Evolutionary conservation across 495 filamentous ascomycete species (phyloP), one percentile per base, ranked within the genome.

Genomic region (Aspergillus conjunctus): DNA sequence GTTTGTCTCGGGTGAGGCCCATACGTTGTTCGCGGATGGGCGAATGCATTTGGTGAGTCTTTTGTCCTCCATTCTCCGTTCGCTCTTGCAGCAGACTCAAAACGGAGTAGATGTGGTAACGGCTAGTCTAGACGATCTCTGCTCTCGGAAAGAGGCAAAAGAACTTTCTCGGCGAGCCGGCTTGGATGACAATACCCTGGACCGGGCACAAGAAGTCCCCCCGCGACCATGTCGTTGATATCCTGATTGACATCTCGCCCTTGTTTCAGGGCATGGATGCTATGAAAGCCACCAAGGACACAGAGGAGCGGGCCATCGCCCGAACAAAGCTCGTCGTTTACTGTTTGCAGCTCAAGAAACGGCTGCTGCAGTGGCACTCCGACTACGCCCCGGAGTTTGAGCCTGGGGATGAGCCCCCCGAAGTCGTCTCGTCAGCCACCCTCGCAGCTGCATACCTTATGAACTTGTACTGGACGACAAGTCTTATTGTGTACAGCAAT

Each of bases 101-200:
- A 21, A 20, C 10, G n/a, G n/a, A 7, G 17, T n/a, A 17, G 4
- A 8, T 7, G 3, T 7, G 0, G n/a, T 18, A 26, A 21, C 17
- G 9, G 10, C 41, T 21, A 3, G 26, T 51, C 3, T 18, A 59
- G 57, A 37, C 50, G 20, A 41, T 59, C 37, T 51, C 48, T 17
- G 20, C 2, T 9, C 50, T 59, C 39, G n/a, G 39, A 9, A 50
- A 1, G 20, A 53, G 57, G 30, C 53, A 59, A 33, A 53, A 39
- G 20, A 18, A 14, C 22, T 59, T 59, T 18, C 48, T 59, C 21
- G 37, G 26, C 11, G 50, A 54, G 10, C 20, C 37, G 2, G 57
- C 51, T 2, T 59, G 57, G 50, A 54, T 34, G n/a, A 59, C 50
- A n/a, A 59, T 59, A 32, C 57, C 57, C 34, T 59, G 50, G 57